Evolutionary conservation across 352 stramenopile genomes (phyloP), one percentile per base, ranked within the genome.

Genomic region (Globisporangium middletonii): DNA sequence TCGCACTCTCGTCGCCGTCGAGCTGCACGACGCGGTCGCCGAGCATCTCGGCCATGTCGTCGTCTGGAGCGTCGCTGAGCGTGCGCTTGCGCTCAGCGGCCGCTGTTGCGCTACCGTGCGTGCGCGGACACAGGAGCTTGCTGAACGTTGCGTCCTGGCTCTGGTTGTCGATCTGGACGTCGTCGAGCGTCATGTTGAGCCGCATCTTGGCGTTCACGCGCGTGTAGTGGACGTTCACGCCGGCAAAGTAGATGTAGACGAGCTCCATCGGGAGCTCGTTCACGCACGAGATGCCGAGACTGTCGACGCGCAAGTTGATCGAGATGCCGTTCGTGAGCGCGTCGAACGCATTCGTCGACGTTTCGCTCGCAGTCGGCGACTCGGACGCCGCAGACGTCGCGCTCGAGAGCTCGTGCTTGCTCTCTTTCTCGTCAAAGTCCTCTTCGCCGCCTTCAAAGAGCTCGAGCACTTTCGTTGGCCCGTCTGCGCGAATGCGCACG

Each of bases 381-480:
- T 75, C 79, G 0, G 78, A 89, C 2, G 75, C 88, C 3, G 69
- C 75, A 7, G 80, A 91, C 0, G 75, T 56, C 2, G 75, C 63
- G 48, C 77, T 91, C 18, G 83, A 89, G n/a, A 88, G 13, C 30
- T 91, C 83, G n/a, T 83, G 68, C 42, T 88, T 89, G 41, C 53
- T 78, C n/a, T 93, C 83, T 49, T 83, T 87, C 53, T 92, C 85
- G 45, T 92, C 85, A 47, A 83, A 87, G 50, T 95, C 86, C 62
- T 94, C 86, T 62, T 94, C 83, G 4, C 83, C 83, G 50, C 84
- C 87, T 79, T 97, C 86, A 57, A 84, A 94, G 3, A 97, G 55
- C 59, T 97, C 88, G n/a, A 97, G 65, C 18, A 97, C 88, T 57
- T 95, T 97, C 27, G 87, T 97, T 5, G 87, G 83, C 1, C 88